phyloP scores from a whole-genome alignment of 179 eudicot species.

The Beta lomatogona region DNA sequence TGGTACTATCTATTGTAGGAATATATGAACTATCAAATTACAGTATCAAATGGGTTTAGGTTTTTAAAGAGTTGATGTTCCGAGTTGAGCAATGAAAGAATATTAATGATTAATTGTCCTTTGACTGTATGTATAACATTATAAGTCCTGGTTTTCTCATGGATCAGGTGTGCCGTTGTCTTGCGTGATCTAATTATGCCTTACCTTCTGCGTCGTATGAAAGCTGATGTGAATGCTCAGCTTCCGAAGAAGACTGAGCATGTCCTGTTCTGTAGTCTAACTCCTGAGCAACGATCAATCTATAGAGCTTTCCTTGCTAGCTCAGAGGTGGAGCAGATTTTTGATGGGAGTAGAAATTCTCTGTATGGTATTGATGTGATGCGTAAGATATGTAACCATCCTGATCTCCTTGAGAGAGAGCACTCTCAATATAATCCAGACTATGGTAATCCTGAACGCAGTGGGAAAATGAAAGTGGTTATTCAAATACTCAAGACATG shows the following conservation, averaged over 20 bases:
- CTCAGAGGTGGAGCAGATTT: slow-evolving; percentile 95
- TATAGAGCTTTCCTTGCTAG: slow-evolving; percentile 98
- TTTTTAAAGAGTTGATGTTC: not conserved
- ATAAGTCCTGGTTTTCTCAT: slow-evolving; percentile 20
- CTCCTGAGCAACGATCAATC: slow-evolving; percentile 73
- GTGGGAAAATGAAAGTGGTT: slow-evolving; percentile 96
- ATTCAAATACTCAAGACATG: slow-evolving; percentile 85
- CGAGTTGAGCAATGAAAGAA: not conserved
- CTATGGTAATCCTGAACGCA: slow-evolving; percentile 92
- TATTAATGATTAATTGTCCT: not conserved
- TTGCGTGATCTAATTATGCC: slow-evolving; percentile 98
- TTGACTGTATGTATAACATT: not conserved
- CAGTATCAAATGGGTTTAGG: not conserved
- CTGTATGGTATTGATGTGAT: slow-evolving; percentile 96
- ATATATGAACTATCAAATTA: not conserved
- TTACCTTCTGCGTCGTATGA: slow-evolving; percentile 94
- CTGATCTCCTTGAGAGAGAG: slow-evolving; percentile 97
- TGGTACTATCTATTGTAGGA: not conserved
- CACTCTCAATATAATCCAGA: slow-evolving; percentile 73
- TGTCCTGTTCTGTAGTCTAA: slow-evolving; percentile 97
- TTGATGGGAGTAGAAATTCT: slow-evolving; percentile 88
- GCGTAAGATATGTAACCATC: slow-evolving; percentile 99
- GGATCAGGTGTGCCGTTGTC: slow-evolving; percentile 90
- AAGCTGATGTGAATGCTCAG: slow-evolving; percentile 90
- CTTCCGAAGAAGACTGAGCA: slow-evolving; percentile 97